These are phyloP conservation scores for Sarcomyxa edulis DNA, from an alignment of 768 basidiomycete species.

Conservation along the genomic window DNA sequence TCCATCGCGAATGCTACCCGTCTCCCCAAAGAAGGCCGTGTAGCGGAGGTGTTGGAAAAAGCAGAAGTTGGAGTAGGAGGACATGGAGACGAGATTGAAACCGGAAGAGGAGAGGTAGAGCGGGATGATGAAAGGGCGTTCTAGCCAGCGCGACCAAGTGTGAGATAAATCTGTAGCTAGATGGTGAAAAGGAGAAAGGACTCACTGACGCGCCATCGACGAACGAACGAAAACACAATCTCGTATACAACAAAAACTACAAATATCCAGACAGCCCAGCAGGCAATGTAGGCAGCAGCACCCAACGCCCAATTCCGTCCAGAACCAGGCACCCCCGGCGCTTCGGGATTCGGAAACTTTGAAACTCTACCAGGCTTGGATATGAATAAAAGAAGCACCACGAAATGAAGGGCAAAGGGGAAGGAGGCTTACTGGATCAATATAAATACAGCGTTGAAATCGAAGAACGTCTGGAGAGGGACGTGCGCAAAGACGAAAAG, in stretches of 20 bases:
- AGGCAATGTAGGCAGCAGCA: slow-evolving; percentile 77
- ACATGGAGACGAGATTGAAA: slow-evolving; percentile 68
- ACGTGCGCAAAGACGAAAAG: slow-evolving; percentile 67
- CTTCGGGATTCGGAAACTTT: slow-evolving; percentile 65
- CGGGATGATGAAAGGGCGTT: slow-evolving; percentile 77
- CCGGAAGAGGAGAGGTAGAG: slow-evolving; percentile 81
- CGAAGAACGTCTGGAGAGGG: slow-evolving; percentile 77
- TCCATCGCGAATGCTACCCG: slow-evolving; percentile 36
- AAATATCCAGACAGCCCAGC: slow-evolving; percentile 72
- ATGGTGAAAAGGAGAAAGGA: slow-evolving; percentile 20
- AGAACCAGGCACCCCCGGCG: slow-evolving; percentile 64
- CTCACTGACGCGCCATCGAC: slow-evolving; percentile 79
- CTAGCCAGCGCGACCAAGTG: slow-evolving; percentile 29
- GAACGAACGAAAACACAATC: slow-evolving; percentile 65
- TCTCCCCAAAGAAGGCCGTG: slow-evolving; percentile 57
- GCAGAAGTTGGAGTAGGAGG: slow-evolving; percentile 79
- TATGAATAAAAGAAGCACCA: slow-evolving; percentile 1
- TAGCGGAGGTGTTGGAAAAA: slow-evolving; percentile 77
- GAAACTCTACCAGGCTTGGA: slow-evolving; percentile 75
- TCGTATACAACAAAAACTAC: slow-evolving; percentile 76
- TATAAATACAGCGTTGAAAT: slow-evolving; percentile 85
- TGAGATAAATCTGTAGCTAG: slow-evolving; percentile 12
- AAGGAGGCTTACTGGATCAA: slow-evolving; percentile 69
- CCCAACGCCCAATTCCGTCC: slow-evolving; percentile 79
- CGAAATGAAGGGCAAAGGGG: slow-evolving; percentile 6